Evolutionary conservation across 116 monocot species (phyloP).

Genomic region (Cymodocea nodosa): DNA sequence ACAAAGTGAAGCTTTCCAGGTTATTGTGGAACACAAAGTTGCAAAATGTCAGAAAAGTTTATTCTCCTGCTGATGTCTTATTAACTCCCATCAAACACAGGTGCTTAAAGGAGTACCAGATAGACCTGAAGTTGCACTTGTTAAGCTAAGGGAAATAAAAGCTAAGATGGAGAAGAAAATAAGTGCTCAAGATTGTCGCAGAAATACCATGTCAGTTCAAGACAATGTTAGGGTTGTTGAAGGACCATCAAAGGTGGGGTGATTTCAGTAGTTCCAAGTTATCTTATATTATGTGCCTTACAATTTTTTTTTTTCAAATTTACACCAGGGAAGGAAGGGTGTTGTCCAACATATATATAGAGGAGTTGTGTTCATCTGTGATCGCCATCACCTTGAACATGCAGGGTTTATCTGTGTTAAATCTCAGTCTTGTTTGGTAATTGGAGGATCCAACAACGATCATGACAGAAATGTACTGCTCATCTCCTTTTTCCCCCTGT

Average conservation of each 20-base stretch:
- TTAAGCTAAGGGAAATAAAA: slow-evolving; percentile 87
- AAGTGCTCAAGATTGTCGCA: slow-evolving; percentile 65
- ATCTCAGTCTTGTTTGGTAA: slow-evolving; percentile 71
- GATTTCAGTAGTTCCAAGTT: background rate
- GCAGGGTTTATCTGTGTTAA: slow-evolving; percentile 94
- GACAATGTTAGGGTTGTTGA: slow-evolving; percentile 92
- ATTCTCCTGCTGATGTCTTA: background rate
- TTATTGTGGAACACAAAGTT: slow-evolving; percentile 6
- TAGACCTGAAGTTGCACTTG: slow-evolving; percentile 78
- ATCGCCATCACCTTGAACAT: slow-evolving; percentile 95
- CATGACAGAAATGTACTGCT: slow-evolving; percentile 43
- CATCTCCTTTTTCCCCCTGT: background rate
- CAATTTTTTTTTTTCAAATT: slow-evolving; percentile 3
- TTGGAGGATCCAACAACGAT: slow-evolving; percentile 54
- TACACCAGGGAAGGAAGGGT: slow-evolving; percentile 73
- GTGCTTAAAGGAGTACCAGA: slow-evolving; percentile 95
- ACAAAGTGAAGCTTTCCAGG: slow-evolving; percentile 92
- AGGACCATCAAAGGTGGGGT: slow-evolving; percentile 73
- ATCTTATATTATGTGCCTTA: background rate
- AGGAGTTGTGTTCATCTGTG: slow-evolving; percentile 83
- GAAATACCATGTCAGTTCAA: slow-evolving; percentile 54
- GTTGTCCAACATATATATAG: slow-evolving; percentile 84
- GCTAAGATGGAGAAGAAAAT: slow-evolving; percentile 62
- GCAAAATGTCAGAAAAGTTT: background rate
- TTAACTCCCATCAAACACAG: slow-evolving; percentile 15